These are phyloP conservation scores for Pseudozyma tsukubaensis DNA, from an alignment of 1,284 basidiomycete genomes.

Conservation along the genomic window DNA sequence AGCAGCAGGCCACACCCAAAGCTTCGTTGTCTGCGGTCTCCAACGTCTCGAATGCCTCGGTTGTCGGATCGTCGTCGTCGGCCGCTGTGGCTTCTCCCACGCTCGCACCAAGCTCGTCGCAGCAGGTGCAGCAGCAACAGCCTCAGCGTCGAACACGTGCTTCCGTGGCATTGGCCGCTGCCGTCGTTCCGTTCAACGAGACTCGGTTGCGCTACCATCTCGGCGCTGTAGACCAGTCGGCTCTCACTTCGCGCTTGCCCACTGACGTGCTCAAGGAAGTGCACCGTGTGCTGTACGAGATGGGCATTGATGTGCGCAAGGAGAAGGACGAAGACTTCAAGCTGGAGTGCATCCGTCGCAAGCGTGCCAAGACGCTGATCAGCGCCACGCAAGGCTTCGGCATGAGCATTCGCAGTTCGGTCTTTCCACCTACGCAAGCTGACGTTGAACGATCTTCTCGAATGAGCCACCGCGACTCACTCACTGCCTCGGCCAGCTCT, in stretches of 20 bases:
- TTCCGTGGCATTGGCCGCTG: not conserved
- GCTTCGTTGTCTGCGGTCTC: constrained; percentile 48
- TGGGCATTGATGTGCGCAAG: constrained; percentile 89
- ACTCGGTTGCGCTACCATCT: constrained; percentile 82
- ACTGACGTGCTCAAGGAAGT: constrained; percentile 88
- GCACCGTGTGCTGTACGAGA: constrained; percentile 79
- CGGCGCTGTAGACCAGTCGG: constrained; percentile 91
- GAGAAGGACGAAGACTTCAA: constrained; percentile 80
- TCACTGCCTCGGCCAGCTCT: constrained; percentile 39
- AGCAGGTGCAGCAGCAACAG: constrained; percentile 15
- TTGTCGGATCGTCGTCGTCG: constrained; percentile 8
- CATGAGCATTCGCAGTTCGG: constrained; percentile 59
- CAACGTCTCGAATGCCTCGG: constrained; percentile 29
- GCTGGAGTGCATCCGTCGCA: constrained; percentile 64
- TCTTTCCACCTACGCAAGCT: constrained; percentile 62
- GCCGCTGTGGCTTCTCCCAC: not conserved
- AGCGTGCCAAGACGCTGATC: constrained; percentile 60
- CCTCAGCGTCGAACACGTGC: constrained; percentile 12
- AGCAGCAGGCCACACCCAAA: constrained; percentile 60
- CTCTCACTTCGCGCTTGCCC: constrained; percentile 85
- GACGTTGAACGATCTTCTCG: constrained; percentile 57
- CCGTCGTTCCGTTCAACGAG: constrained; percentile 70
- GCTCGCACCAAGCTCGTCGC: constrained; percentile 23
- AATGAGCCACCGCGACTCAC: constrained; percentile 32
- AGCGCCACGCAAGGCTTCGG: constrained; percentile 60